Base-by-base conservation (phyloP, 1,284 basidiomycete species). In the Sanguinoderma infundibulare region DNA sequence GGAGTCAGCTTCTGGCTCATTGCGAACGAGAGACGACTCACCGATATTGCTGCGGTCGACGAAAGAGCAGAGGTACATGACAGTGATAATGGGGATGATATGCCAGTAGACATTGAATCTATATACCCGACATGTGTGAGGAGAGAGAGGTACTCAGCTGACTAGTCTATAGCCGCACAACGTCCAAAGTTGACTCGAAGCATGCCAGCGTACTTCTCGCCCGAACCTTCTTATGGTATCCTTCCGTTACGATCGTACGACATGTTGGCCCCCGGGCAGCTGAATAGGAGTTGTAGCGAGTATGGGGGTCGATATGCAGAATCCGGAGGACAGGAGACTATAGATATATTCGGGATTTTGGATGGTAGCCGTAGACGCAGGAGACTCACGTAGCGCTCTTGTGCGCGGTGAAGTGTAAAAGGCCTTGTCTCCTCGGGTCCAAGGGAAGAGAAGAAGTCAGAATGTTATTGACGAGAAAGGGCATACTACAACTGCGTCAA, bases 31-130 rank as follows among this genome's bases (percentile, higher is more conserved):
- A 0, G 12, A 15, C 10, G 32, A 74, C n/a, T 72, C 67, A 9
- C 69, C 68, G 40, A 72, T 75, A 5, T 72, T 71, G 26, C 72
- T 68, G 8, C 73, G 62, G 20, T 77, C 70, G 1, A 76, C 76
- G 3, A 70, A 71, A 35, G 68, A 70, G 53, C 77, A 73, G 9
- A 82, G 67, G 10, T 80, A 75, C 17, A 77, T 76, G 57, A 79
- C 79, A 9, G 77, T 73, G 22, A 69, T 67, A 44, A 76, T 71
- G 2, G 81, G 79, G 5, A 70, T 65, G 6, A 82, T 74, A 53
- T 73, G 74, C 24, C 78, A 68, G 69, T 65, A 60, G 42, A 63
- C 57, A 57, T 20, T n/a, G 28, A 30, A 17, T 30, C n/a, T 22
- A 40, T 49, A 49, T 49, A 49, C 9, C n/a, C n/a, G 46, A 26